Evolutionary conservation across 2,329 filamentous ascomycete species (phyloP).

Genomic region (Stachybotrys chlorohalonatus): DNA sequence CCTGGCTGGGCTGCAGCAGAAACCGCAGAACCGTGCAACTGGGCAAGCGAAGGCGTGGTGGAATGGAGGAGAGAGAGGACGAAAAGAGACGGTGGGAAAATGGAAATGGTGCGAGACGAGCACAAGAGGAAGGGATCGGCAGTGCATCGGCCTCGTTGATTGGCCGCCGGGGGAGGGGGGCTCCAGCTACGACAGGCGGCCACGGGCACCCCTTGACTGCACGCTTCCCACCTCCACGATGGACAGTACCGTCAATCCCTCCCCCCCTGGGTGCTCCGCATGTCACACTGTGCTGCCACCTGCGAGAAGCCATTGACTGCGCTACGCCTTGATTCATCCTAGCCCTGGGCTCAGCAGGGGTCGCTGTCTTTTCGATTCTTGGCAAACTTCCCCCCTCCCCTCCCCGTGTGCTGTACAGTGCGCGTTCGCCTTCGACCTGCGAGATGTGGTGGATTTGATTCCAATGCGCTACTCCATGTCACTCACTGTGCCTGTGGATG

Average conservation of each 20-base stretch:
- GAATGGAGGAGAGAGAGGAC: neutral
- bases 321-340: neutral
- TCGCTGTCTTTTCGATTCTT: neutral
- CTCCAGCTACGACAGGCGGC: neutral
- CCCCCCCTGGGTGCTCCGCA: neutral
- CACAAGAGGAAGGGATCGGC: neutral
- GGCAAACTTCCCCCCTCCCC: no score
- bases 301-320: neutral
- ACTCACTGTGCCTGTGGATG: no score
- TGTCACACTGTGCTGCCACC: neutral
- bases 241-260: neutral
- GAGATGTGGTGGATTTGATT: no score
- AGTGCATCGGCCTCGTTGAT: neutral
- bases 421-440: no score
- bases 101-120: neutral
- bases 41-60: neutral
- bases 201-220: neutral
- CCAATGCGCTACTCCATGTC: no score
- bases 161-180: neutral
- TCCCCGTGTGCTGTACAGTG: neutral
- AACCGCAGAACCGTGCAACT: neutral
- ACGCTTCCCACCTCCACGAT: neutral
- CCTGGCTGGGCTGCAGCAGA: neutral
- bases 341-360: neutral
- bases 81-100: neutral